These are phyloP conservation scores for Fomitopsis palustris DNA, from an alignment of 1,284 basidiomycete genomes.

Conservation along the genomic window DNA sequence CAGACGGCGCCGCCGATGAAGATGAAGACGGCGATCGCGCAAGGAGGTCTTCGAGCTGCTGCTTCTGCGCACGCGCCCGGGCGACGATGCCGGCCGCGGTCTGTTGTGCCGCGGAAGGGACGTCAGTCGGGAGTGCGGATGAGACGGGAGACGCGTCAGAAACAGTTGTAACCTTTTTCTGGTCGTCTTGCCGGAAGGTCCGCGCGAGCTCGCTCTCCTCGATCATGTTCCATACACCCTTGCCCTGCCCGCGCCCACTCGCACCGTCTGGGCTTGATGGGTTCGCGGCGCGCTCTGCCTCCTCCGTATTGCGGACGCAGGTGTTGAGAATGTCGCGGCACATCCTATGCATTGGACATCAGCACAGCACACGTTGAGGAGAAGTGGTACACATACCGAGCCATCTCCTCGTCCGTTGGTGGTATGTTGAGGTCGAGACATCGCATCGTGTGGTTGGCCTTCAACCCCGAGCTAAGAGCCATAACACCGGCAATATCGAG, in stretches of 20 bases:
- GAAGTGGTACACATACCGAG: conserved; percentile 48
- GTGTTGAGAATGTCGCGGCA: conserved; percentile 77
- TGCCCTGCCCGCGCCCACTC: conserved; percentile 44
- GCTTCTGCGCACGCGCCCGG: conserved; percentile 48
- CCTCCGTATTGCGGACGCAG: conserved; percentile 91
- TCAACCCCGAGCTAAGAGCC: conserved; percentile 85
- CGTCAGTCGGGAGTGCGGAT: conserved; percentile 21
- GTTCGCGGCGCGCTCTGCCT: conserved; percentile 54
- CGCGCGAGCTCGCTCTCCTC: conserved; percentile 77
- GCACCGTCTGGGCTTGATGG: conserved; percentile 21
- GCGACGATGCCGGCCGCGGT: conserved; percentile 50
- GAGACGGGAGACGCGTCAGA: conserved; percentile 19
- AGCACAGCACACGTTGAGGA: conserved; percentile 12
- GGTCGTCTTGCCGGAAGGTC: conserved; percentile 58
- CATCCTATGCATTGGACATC: conserved; percentile 41
- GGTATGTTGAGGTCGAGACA: conserved; percentile 94
- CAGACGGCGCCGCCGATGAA: conserved; percentile 25
- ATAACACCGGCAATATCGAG: conserved; percentile 91
- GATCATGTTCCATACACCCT: conserved; percentile 76
- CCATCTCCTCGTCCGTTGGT: conserved; percentile 84
- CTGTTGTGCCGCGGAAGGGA: conserved; percentile 30
- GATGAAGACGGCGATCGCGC: conserved; percentile 33
- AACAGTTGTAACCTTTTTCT: conserved; percentile 50
- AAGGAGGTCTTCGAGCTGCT: conserved; percentile 45
- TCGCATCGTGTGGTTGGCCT: conserved; percentile 80